phyloP scores from a whole-genome alignment of 2,329 filamentous ascomycete species.

The Colletotrichum scovillei region DNA sequence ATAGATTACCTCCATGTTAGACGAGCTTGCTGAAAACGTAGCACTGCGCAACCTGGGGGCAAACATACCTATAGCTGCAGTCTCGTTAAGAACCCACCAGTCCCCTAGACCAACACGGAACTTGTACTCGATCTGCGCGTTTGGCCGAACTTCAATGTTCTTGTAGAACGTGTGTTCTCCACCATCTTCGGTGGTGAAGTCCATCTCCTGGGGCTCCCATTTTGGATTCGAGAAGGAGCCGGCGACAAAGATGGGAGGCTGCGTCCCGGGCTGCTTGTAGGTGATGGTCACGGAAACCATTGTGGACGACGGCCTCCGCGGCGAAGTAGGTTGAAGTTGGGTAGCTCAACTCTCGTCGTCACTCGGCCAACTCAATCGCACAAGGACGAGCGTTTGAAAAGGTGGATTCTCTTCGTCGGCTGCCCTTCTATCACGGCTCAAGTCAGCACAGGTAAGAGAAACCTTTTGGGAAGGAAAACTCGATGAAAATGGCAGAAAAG shows the following conservation, averaged over 20 bases:
- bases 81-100: constrained; percentile 78
- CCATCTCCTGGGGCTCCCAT: constrained; percentile 78
- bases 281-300: constrained; percentile 65
- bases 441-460: constrained; percentile 11
- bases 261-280: constrained; percentile 68
- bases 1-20: constrained; percentile 15
- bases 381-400: background rate
- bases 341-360: background rate
- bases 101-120: constrained; percentile 75
- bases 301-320: background rate
- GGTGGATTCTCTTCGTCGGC: background rate
- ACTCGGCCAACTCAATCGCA: constrained; percentile 23
- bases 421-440: constrained; percentile 1
- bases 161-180: constrained; percentile 70
- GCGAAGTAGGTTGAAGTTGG: constrained; percentile 40
- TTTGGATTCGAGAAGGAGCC: constrained; percentile 74
- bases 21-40: background rate
- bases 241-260: constrained; percentile 77
- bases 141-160: constrained; percentile 63
- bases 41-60: background rate
- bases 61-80: constrained; percentile 65
- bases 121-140: constrained; percentile 78
- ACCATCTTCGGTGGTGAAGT: constrained; percentile 58
- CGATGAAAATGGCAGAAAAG: background rate
- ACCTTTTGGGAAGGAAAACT: background rate